Conservation (phyloP, 768 basidiomycete genomes). For the Amanita brunnescens region DNA sequence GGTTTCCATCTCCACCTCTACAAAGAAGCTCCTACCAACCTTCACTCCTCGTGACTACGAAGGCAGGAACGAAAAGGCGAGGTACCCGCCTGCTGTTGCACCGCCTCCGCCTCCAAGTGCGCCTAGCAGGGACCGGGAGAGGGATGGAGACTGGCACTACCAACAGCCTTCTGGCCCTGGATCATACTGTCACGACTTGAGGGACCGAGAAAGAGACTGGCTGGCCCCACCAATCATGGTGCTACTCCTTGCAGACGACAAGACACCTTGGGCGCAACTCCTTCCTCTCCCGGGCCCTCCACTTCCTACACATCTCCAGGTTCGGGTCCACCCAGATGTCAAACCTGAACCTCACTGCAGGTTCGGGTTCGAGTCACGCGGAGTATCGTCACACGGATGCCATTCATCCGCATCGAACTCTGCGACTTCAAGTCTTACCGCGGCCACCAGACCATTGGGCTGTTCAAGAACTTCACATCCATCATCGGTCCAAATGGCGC, state of each 20-base stretch:
- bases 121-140: not conserved
- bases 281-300: too few relatives aligned
- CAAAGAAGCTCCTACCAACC: too few relatives aligned
- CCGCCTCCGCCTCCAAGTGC: not conserved
- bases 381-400: slow-evolving; percentile 34
- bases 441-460: slow-evolving; percentile 80
- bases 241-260: too few relatives aligned
- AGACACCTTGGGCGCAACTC: too few relatives aligned
- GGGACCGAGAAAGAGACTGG: not conserved
- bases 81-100: not conserved
- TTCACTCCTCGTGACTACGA: not conserved
- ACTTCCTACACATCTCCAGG: too few relatives aligned
- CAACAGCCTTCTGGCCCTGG: too few relatives aligned
- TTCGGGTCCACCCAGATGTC: too few relatives aligned
- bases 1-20: not conserved
- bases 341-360: too few relatives aligned
- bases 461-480: slow-evolving; percentile 90
- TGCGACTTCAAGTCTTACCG: slow-evolving; percentile 98
- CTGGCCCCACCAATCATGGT: too few relatives aligned
- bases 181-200: not conserved
- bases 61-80: not conserved
- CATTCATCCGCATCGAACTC: slow-evolving; percentile 78
- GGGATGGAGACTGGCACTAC: not conserved
- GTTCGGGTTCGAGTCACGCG: too few relatives aligned
- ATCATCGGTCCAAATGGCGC: slow-evolving; percentile 99